Evolutionary conservation across 2,329 filamentous ascomycete species (phyloP).

Genomic region (Claviceps monticola): DNA sequence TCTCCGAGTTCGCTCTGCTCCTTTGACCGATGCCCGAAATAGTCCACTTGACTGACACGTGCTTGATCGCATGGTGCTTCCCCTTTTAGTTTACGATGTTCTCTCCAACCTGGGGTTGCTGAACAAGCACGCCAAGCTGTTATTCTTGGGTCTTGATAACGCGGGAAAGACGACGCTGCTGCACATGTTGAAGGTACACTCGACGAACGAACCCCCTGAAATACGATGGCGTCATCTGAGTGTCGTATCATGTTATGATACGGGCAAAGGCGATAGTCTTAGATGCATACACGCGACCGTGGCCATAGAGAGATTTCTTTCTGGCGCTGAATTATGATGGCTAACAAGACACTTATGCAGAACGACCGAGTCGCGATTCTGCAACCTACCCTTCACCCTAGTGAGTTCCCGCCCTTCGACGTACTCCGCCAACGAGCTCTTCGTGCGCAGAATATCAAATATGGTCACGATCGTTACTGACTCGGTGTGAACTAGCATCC

Average conservation of each 20-base stretch:
- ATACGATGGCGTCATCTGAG: neutral
- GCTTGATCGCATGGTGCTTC: constrained; percentile 4
- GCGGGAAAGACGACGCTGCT: constrained; percentile 87
- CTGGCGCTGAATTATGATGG: constrained; percentile 3
- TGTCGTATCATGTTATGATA: neutral
- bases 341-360: constrained; percentile 28
- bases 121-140: constrained; percentile 92
- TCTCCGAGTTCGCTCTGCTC: constrained; percentile 1
- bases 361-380: constrained; percentile 88
- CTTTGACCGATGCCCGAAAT: neutral
- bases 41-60: constrained; percentile 18
- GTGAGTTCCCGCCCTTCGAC: constrained; percentile 36
- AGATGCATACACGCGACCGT: neutral
- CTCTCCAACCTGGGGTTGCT: constrained; percentile 75
- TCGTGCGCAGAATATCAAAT: neutral
- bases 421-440: neutral
- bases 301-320: neutral
- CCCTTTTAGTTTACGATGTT: constrained; percentile 62
- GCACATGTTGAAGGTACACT: constrained; percentile 81
- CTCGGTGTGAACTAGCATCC: constrained; percentile 42
- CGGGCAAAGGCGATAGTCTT: neutral
- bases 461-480: neutral
- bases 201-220: neutral
- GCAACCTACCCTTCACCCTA: constrained; percentile 82
- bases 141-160: constrained; percentile 88